Evolutionary conservation across 1,139 yeast species (phyloP), one percentile per base, ranked within the genome.

Genomic region (Ogataea hybrid): DNA sequence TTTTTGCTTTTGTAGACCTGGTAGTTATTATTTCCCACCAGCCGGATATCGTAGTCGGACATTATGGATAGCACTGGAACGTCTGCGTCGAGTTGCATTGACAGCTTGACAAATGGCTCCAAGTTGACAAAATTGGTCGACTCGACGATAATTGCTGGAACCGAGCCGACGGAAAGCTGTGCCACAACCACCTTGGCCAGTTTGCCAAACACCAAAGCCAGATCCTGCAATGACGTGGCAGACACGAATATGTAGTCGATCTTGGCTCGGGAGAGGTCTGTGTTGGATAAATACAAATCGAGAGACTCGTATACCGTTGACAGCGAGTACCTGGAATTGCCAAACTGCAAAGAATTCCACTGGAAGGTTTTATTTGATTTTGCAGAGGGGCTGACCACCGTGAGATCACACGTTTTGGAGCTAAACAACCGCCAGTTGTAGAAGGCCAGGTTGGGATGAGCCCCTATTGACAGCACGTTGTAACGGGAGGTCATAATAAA

Each of bases 101-200:
- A 54, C 51, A 59, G 56, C 41, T 62, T 64, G 29, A 83, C 72
- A 59, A 83, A 84, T 10, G 87, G 84, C 58, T 84, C 90, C 46
- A 84, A 62, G 57, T 81, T 82, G 41, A 84, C 75, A 58, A 77
- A 84, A 5, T 87, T 87, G 1, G 87, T 77, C 43, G 82, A 75
- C 61, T 84, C 94, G 32, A 84, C 64, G 23, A 84, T 65, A 10
- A 84, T 65, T 29, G 79, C 65, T 17, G 87, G 70, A 10, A 43
- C 27, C 39, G 55, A 68, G 53, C 59, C 56, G 31, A 47, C 48
- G 5, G 46, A 29, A 5, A 55, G 28, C 35, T 59, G 63, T 12
- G 34, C 20, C 30, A 59, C 59, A 25, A 73, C 46, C 21, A 69
- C 46, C 1, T 67, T 57, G 11, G 63, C 52, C 32, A 75, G 48